Evolutionary conservation across 306 rosid genomes (phyloP).

Genomic region (Phaseolus lunatus): DNA sequence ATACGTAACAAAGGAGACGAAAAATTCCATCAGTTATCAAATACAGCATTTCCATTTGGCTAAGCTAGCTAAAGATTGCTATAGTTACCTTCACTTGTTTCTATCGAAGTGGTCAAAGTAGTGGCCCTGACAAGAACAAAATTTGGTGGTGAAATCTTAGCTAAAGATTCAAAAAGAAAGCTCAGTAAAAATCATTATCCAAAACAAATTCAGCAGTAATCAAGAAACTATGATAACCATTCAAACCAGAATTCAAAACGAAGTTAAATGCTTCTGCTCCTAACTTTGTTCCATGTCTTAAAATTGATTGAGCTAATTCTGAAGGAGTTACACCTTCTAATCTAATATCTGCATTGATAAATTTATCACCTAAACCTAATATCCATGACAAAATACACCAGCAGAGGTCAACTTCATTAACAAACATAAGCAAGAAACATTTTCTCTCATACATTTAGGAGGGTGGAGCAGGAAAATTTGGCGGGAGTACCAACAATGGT

Average conservation of each 20-base stretch:
- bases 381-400: neutral
- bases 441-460: neutral
- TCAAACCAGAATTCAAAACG: conserved; percentile 29
- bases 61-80: neutral
- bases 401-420: neutral
- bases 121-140: conserved; percentile 52
- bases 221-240: conserved; percentile 34
- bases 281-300: neutral
- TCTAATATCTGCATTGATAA: neutral
- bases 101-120: conserved; percentile 36
- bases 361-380: neutral
- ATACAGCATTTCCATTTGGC: neutral
- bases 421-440: conserved; percentile 3
- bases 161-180: neutral
- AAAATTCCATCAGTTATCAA: conserved; percentile 33
- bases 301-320: neutral
- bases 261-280: conserved; percentile 18
- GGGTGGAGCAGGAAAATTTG: neutral
- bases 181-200: conserved; percentile 14
- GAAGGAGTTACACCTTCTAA: neutral
- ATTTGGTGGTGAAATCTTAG: neutral
- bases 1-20: conserved; percentile 27
- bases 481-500: neutral
- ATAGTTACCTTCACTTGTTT: conserved; percentile 55
- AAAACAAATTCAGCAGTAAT: conserved; percentile 4